A percentile compares a stretch with the other conserved stretches of the same genome.
Evolutionary conservation across 163 green algal species (phyloP).

Genomic region (Chloromonas sp.): DNA sequence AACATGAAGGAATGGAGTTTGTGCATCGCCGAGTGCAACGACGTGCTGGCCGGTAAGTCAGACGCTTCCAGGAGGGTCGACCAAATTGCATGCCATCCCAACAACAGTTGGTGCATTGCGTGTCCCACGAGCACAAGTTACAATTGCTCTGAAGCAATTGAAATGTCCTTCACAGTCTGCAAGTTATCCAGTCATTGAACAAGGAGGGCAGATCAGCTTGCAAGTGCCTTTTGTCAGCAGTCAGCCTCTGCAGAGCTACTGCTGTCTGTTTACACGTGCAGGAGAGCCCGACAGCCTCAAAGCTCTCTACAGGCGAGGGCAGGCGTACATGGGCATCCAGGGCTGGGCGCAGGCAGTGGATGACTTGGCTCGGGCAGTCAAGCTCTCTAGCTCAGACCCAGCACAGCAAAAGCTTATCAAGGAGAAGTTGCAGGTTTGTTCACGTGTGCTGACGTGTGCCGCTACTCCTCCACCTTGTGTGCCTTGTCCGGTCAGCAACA

Average conservation of each 20-base stretch:
- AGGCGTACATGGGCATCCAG: slow-evolving; percentile 51
- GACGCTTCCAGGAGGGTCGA: background rate
- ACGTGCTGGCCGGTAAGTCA: slow-evolving; percentile 52
- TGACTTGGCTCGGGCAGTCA: slow-evolving; percentile 50
- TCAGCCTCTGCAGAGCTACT: background rate
- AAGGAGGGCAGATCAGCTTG: background rate
- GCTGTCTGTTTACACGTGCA: slow-evolving; percentile 6
- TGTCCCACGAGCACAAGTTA: too few relatives aligned
- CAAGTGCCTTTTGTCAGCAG: background rate
- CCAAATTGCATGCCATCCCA: background rate
- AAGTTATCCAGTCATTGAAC: too few relatives aligned
- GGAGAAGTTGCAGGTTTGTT: slow-evolving; percentile 37
- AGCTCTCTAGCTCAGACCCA: slow-evolving; percentile 19
- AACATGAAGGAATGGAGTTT: slow-evolving; percentile 55
- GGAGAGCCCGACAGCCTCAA: slow-evolving; percentile 72
- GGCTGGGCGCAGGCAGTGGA: slow-evolving; percentile 27
- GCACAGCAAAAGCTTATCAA: slow-evolving; percentile 33
- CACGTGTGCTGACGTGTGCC: too few relatives aligned
- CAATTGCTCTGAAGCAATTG: too few relatives aligned
- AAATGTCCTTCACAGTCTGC: too few relatives aligned
- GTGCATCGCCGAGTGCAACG: slow-evolving; percentile 53
- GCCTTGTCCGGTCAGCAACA: too few relatives aligned
- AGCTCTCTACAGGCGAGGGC: slow-evolving; percentile 83
- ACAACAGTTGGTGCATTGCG: background rate
- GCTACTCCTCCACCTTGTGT: too few relatives aligned